phyloP scores from a whole-genome alignment of 371 early-diverging fungal species.

The Haplosporangium sp. region DNA sequence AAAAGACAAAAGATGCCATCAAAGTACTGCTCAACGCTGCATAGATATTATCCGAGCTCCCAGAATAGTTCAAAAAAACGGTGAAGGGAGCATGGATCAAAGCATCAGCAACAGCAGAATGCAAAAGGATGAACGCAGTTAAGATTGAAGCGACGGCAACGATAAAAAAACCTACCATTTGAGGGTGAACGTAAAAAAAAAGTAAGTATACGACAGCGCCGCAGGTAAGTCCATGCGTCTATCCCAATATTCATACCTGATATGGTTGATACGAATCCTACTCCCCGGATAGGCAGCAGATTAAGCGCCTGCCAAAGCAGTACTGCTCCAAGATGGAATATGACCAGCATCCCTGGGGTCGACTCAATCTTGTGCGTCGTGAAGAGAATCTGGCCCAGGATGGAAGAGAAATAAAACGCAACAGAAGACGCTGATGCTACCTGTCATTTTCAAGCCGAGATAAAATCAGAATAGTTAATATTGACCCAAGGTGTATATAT shows the following conservation, averaged over 20 bases:
- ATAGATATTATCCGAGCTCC: conserved; percentile 30
- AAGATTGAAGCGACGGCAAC: conserved; percentile 10
- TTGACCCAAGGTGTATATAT: not conserved
- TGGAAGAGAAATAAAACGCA: conserved; percentile 34
- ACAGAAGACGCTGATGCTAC: conserved; percentile 20
- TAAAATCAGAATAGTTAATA: not conserved
- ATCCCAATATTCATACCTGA: conserved; percentile 6
- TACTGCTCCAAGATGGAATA: conserved; percentile 31
- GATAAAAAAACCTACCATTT: conserved; percentile 9
- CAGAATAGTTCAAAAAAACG: conserved; percentile 45
- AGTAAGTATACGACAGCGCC: conserved; percentile 1
- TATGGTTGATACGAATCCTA: conserved; percentile 16
- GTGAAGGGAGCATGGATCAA: conserved; percentile 33
- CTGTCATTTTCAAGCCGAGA: not conserved
- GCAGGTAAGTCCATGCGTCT: not conserved
- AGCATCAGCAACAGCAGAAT: conserved; percentile 7
- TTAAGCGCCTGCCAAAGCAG: conserved; percentile 32
- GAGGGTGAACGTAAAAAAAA: not conserved
- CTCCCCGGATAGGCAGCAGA: conserved; percentile 22
- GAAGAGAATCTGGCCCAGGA: conserved; percentile 23
- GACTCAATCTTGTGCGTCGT: conserved; percentile 12
- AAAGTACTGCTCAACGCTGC: conserved; percentile 30
- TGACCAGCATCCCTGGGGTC: conserved; percentile 36
- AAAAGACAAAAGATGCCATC: conserved; percentile 50
- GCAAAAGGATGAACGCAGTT: conserved; percentile 13